Conservation (phyloP, 768 basidiomycete genomes). For the Sporobolomyces phaffii region DNA sequence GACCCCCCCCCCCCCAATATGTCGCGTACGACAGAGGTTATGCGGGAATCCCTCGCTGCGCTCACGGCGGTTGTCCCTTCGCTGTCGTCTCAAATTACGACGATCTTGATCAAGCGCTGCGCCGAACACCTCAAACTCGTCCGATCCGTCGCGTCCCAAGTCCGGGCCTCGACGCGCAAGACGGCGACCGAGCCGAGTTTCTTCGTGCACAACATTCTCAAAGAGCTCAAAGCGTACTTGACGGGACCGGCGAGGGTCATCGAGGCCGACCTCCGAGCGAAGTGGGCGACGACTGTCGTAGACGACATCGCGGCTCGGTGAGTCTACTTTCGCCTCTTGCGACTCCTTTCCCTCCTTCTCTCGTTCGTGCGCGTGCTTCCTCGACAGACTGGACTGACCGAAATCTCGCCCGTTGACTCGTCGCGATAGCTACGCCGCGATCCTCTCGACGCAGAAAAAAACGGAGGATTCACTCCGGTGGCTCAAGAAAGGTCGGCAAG, state of each 20-base stretch:
- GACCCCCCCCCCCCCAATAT: too few relatives aligned
- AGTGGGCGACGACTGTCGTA: slow-evolving; percentile 44
- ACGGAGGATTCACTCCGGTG: slow-evolving; percentile 81
- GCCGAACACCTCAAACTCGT: slow-evolving; percentile 78
- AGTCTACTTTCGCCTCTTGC: slow-evolving; percentile 4
- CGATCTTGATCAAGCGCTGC: slow-evolving; percentile 70
- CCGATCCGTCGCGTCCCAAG: slow-evolving; percentile 80
- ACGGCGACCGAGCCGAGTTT: slow-evolving; percentile 72
- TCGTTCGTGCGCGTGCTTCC: too few relatives aligned
- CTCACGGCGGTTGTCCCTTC: slow-evolving; percentile 56
- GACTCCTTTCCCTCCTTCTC: too few relatives aligned
- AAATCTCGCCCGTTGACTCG: too few relatives aligned
- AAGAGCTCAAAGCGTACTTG: slow-evolving; percentile 64
- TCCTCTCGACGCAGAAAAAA: slow-evolving; percentile 78
- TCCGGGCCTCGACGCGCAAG: slow-evolving; percentile 73
- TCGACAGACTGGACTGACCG: too few relatives aligned
- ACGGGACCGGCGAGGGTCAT: slow-evolving; percentile 58
- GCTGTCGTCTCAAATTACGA: slow-evolving; percentile 60
- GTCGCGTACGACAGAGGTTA: slow-evolving; percentile 44
- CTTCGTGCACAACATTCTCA: slow-evolving; percentile 73
- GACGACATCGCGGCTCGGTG: slow-evolving; percentile 45
- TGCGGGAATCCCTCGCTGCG: slow-evolving; percentile 54
- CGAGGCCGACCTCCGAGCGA: slow-evolving; percentile 52
- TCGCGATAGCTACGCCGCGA: slow-evolving; percentile 64
- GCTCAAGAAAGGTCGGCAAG: slow-evolving; percentile 78